phyloP scores from a whole-genome alignment of 2,329 filamentous ascomycete genomes.

The Trichoderma sp. region DNA sequence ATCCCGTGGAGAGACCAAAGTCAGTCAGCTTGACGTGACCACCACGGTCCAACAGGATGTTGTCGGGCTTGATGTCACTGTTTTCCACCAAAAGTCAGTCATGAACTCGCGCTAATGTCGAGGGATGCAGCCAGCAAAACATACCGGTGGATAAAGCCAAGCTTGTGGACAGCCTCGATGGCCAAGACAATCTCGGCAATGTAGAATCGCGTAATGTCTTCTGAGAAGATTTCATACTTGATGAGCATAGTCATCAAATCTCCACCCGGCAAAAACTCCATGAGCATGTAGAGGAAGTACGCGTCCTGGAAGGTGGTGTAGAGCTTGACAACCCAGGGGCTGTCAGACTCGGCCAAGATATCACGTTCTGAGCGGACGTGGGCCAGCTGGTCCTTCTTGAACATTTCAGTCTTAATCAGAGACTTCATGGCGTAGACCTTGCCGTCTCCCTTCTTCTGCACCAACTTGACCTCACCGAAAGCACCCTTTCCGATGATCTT shows the following conservation, averaged over 20 bases:
- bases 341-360: slow-evolving; percentile 98
- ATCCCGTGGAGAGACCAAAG: slow-evolving; percentile 95
- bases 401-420: slow-evolving; percentile 98
- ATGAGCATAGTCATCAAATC: slow-evolving; percentile 99
- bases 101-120: neutral
- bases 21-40: slow-evolving; percentile 98
- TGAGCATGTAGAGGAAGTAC: slow-evolving; percentile 97
- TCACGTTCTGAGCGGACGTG: slow-evolving; percentile 97
- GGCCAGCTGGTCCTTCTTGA: slow-evolving; percentile 96
- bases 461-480: slow-evolving; percentile 96
- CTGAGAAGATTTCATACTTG: slow-evolving; percentile 99
- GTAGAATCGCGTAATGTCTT: slow-evolving; percentile 98
- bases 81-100: neutral
- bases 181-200: slow-evolving; percentile 97
- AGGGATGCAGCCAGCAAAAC: slow-evolving; percentile 30
- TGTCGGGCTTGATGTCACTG: slow-evolving; percentile 98
- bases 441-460: slow-evolving; percentile 92
- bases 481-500: slow-evolving; percentile 99
- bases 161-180: slow-evolving; percentile 97
- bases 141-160: slow-evolving; percentile 97
- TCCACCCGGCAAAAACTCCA: slow-evolving; percentile 98
- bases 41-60: slow-evolving; percentile 90
- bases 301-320: slow-evolving; percentile 97
- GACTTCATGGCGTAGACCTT: slow-evolving; percentile 99
- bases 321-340: slow-evolving; percentile 97